These are phyloP conservation scores for Fusarium graminum DNA, from an alignment of 2,329 filamentous ascomycete species.

Conservation along the genomic window DNA sequence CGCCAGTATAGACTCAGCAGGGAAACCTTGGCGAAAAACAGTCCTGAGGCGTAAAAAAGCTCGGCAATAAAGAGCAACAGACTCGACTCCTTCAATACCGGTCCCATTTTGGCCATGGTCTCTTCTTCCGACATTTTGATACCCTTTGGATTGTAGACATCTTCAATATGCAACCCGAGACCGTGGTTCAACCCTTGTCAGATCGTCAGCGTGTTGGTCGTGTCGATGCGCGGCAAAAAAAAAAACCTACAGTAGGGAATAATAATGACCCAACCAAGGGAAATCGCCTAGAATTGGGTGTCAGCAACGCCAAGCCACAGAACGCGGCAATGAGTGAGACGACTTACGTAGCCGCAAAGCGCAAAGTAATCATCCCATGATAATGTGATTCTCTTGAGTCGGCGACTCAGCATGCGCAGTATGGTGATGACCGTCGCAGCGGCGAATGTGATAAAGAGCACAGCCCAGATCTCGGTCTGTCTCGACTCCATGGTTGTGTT, in stretches of 20 bases:
- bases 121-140: not conserved
- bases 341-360: constrained; percentile 34
- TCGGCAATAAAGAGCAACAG: constrained; percentile 44
- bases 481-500: constrained; percentile 26
- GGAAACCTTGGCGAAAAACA: constrained; percentile 49
- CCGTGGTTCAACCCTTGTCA: constrained; percentile 32
- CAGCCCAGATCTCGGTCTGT: constrained; percentile 34
- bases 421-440: constrained; percentile 35
- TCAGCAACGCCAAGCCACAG: not conserved
- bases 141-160: not conserved
- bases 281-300: constrained; percentile 16
- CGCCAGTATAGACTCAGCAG: constrained; percentile 52
- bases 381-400: constrained; percentile 29
- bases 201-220: constrained; percentile 2
- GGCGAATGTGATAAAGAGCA: constrained; percentile 35
- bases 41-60: constrained; percentile 48
- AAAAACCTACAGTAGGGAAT: constrained; percentile 34
- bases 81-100: not conserved
- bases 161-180: constrained; percentile 32
- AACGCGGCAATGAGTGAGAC: not conserved
- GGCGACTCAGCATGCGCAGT: constrained; percentile 35
- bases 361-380: constrained; percentile 45
- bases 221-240: not conserved
- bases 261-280: constrained; percentile 36
- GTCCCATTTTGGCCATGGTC: constrained; percentile 3